Evolutionary conservation across 495 filamentous ascomycete genomes (phyloP), one percentile per base, ranked within the genome.

Genomic region (Choiromyces venosus): DNA sequence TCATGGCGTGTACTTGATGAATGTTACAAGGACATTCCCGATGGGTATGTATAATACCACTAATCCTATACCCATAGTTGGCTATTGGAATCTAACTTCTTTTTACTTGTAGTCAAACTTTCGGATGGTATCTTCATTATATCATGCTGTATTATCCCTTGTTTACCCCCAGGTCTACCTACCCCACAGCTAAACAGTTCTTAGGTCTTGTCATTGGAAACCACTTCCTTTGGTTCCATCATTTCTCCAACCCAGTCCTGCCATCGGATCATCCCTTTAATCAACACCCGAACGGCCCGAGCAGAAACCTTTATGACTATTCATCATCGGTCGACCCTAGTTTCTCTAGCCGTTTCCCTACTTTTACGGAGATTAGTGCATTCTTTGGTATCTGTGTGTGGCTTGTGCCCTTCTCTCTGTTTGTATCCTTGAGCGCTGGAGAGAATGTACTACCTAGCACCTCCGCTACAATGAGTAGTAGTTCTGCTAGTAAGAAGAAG

Each of bases 341-440:
- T 82, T 87, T 88, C 78, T 83, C 87, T 52, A 82, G 84, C 16
- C 85, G 90, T 69, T 83, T 93, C 70, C 95, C 95, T 3, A 90
- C 88, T 42, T 99, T 99, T 83, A 94, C 93, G 14, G 93, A 98
- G 82, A 93, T 99, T 56, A 93, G 94, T 0, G 94, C 92, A 1
- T 99, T 94, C 82, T 99, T 99, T 79, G 95, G 95, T 6, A 85
- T 99, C 12, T 97, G 93, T 81, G 93, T 99, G 19, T 99, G 95
- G 95, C 86, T 99, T 18, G 91, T 97, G 2, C 95, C 95, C 0
- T 99, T 99, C 82, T 89, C 94, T 37, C 87, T 99, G 44, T 99
- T 99, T 79, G 94, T 99, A 38, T 93, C 90, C 70, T 84, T 99
- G 25, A 94, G 91, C 25, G 96, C 95, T 2, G 91, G 93, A 65